These are phyloP conservation scores for Choiromyces venosus DNA, from an alignment of 495 filamentous ascomycete species.

Conservation along the genomic window DNA sequence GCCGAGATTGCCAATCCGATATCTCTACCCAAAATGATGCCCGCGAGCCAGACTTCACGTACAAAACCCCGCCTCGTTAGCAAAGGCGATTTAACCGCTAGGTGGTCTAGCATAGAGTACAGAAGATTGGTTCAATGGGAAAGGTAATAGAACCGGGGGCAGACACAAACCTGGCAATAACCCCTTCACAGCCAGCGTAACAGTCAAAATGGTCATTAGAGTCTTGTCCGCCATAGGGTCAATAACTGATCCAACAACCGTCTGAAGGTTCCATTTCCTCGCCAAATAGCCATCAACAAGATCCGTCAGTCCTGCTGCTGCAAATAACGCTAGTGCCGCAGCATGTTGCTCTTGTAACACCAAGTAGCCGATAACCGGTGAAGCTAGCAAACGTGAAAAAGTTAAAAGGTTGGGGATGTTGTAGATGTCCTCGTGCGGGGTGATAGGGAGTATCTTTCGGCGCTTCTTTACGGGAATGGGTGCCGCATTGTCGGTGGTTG, in stretches of 20 bases:
- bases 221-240: constrained; percentile 96
- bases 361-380: constrained; percentile 83
- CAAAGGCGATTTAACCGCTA: constrained; percentile 7
- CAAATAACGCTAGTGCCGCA: constrained; percentile 75
- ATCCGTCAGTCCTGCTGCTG: constrained; percentile 87
- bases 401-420: constrained; percentile 90
- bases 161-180: constrained; percentile 62
- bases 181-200: constrained; percentile 73
- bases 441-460: constrained; percentile 25
- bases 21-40: constrained; percentile 84
- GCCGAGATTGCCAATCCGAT: constrained; percentile 79
- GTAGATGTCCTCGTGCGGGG: constrained; percentile 82
- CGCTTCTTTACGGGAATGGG: constrained; percentile 10
- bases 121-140: neutral
- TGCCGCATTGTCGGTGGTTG: constrained; percentile 2
- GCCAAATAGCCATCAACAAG: constrained; percentile 90
- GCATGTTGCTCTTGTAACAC: constrained; percentile 75
- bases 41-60: constrained; percentile 68
- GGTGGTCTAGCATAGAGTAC: neutral
- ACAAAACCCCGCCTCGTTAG: neutral
- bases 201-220: constrained; percentile 86
- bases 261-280: constrained; percentile 75
- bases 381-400: constrained; percentile 73
- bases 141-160: constrained; percentile 7
- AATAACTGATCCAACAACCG: constrained; percentile 92